Evolutionary conservation across 352 stramenopile species (phyloP).

Genomic region (Ophiocytium majus): DNA sequence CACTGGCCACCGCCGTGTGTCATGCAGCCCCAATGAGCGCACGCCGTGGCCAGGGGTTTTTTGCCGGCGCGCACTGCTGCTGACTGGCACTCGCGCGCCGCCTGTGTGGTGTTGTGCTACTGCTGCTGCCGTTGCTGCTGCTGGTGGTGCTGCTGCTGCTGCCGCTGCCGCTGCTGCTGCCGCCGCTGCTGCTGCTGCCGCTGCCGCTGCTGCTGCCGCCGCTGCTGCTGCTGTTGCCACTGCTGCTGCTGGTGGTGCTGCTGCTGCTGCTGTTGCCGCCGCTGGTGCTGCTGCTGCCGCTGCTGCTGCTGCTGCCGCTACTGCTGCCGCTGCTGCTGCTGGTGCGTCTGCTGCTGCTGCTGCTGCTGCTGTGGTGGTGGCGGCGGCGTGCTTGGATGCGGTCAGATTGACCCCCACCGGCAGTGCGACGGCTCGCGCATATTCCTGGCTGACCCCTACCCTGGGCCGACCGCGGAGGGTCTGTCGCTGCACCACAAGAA

Average conservation of each 20-base stretch:
- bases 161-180: too few species aligned
- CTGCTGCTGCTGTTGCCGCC: not conserved
- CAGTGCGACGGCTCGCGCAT: conserved; percentile 25
- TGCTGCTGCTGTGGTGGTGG: not conserved
- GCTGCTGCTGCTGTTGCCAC: conserved; percentile 21
- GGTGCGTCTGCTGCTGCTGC: not conserved
- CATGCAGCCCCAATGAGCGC: too few species aligned
- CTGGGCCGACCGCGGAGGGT: conserved; percentile 25
- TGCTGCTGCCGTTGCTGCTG: too few species aligned
- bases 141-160: too few species aligned
- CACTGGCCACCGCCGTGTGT: too few species aligned
- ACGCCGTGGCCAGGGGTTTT: too few species aligned
- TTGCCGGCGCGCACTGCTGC: too few species aligned
- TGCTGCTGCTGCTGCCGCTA: not conserved
- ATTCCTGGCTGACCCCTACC: conserved; percentile 33
- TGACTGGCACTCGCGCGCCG: too few species aligned
- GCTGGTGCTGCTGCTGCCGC: not conserved
- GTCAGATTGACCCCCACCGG: not conserved
- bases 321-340: not conserved
- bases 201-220: not conserved
- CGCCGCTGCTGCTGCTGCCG: too few species aligned
- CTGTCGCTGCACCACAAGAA: conserved; percentile 47
- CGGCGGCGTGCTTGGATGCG: not conserved
- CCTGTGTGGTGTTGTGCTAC: too few species aligned
- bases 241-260: conserved; percentile 7